A percentile compares a stretch with the other conserved stretches of the same genome.
Evolutionary conservation across 441 rosid genomes (phyloP).

Genomic region (Aquilaria agallochum): DNA sequence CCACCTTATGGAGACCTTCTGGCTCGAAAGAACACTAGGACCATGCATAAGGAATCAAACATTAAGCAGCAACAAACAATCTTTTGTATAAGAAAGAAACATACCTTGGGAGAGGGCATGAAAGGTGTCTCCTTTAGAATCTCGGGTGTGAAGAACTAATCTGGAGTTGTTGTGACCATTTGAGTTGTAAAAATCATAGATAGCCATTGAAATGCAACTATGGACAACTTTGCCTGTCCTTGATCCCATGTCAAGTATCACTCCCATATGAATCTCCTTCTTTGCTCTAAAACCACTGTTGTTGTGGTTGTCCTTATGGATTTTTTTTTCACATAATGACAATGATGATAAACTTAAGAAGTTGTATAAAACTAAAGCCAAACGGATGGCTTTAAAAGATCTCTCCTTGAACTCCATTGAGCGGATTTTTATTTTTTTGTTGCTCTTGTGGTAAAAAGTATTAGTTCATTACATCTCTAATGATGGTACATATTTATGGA

Average conservation of each 20-base stretch:
- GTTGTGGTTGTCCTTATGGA: no score
- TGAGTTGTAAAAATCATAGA: slow-evolving; percentile 13
- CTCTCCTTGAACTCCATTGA: slow-evolving; percentile 1
- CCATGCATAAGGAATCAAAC: no score
- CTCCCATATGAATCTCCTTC: slow-evolving; percentile 11
- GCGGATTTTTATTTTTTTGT: no score
- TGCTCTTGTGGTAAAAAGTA: no score
- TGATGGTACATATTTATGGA: no score
- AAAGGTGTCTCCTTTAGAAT: slow-evolving; percentile 17
- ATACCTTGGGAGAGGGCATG: slow-evolving; percentile 15
- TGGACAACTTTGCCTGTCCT: slow-evolving; percentile 4
- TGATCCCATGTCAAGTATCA: slow-evolving; percentile 8
- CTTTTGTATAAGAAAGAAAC: background rate
- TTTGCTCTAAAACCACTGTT: no score
- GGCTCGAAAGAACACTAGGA: no score
- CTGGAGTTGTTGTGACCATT: slow-evolving; percentile 1
- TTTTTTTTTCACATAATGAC: background rate
- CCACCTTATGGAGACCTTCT: no score
- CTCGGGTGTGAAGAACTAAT: slow-evolving; percentile 2
- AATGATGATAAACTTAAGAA: background rate
- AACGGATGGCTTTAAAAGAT: background rate
- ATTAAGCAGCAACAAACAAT: no score
- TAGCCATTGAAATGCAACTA: slow-evolving; percentile 20
- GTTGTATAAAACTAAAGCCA: background rate
- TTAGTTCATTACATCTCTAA: no score